Percentiles rank a stretch among this genome's conserved stretches.
Conservation (phyloP, 371 early-diverging fungal genomes). For the Thermomucor indicae-seudaticae region DNA sequence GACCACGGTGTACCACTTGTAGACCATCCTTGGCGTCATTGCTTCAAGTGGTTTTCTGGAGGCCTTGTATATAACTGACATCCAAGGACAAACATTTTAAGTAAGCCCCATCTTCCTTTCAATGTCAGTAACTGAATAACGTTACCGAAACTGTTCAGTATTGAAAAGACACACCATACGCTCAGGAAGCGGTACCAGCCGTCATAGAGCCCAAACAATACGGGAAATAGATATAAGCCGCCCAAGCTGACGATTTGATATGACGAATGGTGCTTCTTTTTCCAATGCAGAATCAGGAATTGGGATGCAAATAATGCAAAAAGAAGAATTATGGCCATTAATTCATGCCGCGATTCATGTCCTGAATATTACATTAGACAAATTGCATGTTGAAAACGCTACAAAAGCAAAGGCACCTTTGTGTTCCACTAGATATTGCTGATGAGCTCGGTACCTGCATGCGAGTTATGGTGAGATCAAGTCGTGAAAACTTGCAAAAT, state of each 20-base stretch:
- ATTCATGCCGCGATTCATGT: slow-evolving; percentile 67
- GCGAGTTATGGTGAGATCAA: background rate
- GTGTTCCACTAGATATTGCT: slow-evolving; percentile 33
- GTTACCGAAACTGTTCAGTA: slow-evolving; percentile 42
- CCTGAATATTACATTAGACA: slow-evolving; percentile 17
- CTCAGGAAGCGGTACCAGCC: slow-evolving; percentile 45
- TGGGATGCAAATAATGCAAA: slow-evolving; percentile 69
- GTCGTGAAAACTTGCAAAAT: background rate
- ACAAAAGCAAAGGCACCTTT: too few species aligned
- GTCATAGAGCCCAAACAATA: slow-evolving; percentile 45
- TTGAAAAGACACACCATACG: slow-evolving; percentile 40
- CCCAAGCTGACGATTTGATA: slow-evolving; percentile 70
- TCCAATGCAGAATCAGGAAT: slow-evolving; percentile 74
- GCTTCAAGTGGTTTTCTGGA: slow-evolving; percentile 63
- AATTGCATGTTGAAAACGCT: background rate
- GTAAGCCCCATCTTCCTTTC: too few species aligned
- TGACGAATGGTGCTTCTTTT: slow-evolving; percentile 69
- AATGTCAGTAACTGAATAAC: too few species aligned
- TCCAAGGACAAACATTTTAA: background rate
- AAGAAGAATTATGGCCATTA: slow-evolving; percentile 78
- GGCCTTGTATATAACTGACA: slow-evolving; percentile 53
- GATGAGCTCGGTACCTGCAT: slow-evolving; percentile 30
- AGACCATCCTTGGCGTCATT: slow-evolving; percentile 65
- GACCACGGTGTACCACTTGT: slow-evolving; percentile 65
- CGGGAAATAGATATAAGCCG: slow-evolving; percentile 72